These are phyloP conservation scores for Thymus mandschuricus DNA, from an alignment of 257 asterid species.

Conservation along the genomic window DNA sequence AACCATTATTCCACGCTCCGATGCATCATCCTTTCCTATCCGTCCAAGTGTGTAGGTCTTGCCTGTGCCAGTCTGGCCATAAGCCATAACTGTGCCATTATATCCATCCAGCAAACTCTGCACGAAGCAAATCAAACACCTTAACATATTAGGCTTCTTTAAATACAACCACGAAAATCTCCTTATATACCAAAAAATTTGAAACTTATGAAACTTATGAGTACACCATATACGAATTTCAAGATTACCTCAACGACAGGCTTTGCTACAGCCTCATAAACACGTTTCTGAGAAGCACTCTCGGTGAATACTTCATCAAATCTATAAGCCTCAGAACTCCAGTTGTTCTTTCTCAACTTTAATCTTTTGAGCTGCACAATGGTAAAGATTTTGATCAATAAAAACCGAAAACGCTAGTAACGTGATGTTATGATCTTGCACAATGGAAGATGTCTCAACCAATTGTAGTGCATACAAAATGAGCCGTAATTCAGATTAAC, in stretches of 20 bases:
- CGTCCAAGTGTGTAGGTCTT: constrained; percentile 87
- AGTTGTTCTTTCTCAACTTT: constrained; percentile 82
- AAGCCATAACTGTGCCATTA: constrained; percentile 92
- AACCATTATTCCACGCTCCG: constrained; percentile 94
- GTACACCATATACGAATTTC: neutral
- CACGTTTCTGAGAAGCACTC: constrained; percentile 84
- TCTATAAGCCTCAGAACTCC: constrained; percentile 78
- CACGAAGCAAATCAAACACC: constrained; percentile 36
- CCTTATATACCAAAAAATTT: neutral
- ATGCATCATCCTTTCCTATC: constrained; percentile 69
- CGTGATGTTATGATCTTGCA: constrained; percentile 1
- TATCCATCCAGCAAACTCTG: constrained; percentile 92
- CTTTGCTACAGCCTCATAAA: constrained; percentile 89
- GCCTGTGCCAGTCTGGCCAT: constrained; percentile 96
- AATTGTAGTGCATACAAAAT: neutral
- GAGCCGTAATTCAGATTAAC: neutral
- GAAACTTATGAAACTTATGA: constrained; percentile 10
- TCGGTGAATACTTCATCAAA: constrained; percentile 85
- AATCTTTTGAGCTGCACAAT: constrained; percentile 72
- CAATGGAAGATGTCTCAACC: constrained; percentile 1
- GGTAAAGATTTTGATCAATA: constrained; percentile 5
- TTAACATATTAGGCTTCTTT: constrained; percentile 1
- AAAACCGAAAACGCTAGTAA: constrained; percentile 13
- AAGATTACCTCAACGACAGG: constrained; percentile 86
- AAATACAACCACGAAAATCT: neutral